These are phyloP conservation scores for Chenopodium album DNA, from an alignment of 148 eudicot species.

Conservation along the genomic window DNA sequence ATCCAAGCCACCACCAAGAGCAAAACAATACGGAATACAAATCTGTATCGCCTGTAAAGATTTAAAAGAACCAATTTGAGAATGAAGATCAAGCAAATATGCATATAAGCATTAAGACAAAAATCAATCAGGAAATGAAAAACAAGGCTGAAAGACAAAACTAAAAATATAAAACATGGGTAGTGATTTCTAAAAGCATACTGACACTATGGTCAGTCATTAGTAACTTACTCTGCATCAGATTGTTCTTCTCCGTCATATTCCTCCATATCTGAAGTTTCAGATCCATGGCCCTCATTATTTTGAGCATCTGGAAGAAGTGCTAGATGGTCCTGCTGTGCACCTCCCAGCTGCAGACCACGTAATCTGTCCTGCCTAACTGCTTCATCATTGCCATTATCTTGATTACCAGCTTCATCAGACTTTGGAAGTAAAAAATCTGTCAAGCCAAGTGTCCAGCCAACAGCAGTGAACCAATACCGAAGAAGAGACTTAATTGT, in stretches of 20 bases:
- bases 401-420: slow-evolving; percentile 65
- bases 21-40: slow-evolving; percentile 80
- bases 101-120: background rate
- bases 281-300: slow-evolving; percentile 40
- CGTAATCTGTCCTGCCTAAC: slow-evolving; percentile 67
- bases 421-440: slow-evolving; percentile 79
- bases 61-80: background rate
- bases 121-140: background rate
- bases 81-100: background rate
- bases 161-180: background rate
- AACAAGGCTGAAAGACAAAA: background rate
- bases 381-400: slow-evolving; percentile 64
- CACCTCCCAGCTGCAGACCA: slow-evolving; percentile 42
- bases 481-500: slow-evolving; percentile 83
- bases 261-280: slow-evolving; percentile 49
- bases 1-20: slow-evolving; percentile 92
- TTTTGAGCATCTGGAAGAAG: slow-evolving; percentile 47
- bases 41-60: slow-evolving; percentile 63
- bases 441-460: slow-evolving; percentile 86
- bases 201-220: background rate
- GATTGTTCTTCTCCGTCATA: slow-evolving; percentile 66
- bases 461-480: slow-evolving; percentile 91
- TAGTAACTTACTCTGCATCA: slow-evolving; percentile 74
- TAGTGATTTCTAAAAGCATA: background rate
- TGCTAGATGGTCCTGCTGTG: slow-evolving; percentile 45